Percentiles rank a stretch among this genome's conserved stretches.
These are phyloP conservation scores for Colletotrichum tabaci DNA, from an alignment of 2,329 filamentous ascomycete species.

Conservation along the genomic window DNA sequence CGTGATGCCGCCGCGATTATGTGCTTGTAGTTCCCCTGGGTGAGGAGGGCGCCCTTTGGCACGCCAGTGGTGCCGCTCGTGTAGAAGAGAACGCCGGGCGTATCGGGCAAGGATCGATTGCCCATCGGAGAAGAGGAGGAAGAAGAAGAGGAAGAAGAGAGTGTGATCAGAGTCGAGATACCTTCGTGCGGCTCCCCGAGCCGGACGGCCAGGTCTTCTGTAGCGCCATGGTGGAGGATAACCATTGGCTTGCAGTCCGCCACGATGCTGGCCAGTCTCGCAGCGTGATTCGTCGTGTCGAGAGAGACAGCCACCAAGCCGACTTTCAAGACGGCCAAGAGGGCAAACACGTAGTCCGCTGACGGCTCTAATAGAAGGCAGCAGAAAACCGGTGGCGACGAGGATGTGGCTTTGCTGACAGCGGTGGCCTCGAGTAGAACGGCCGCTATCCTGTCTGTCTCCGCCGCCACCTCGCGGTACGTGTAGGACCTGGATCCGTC, in stretches of 20 bases:
- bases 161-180: neutral
- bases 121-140: too few relatives aligned
- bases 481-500: neutral
- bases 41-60: constrained; percentile 59
- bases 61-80: constrained; percentile 51
- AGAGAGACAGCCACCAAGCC: constrained; percentile 59
- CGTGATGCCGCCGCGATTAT: constrained; percentile 41
- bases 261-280: neutral
- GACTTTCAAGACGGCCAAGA: constrained; percentile 58
- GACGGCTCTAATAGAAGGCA: constrained; percentile 28
- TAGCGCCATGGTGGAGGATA: neutral
- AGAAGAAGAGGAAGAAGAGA: too few relatives aligned
- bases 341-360: constrained; percentile 52
- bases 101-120: neutral
- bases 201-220: neutral
- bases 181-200: neutral
- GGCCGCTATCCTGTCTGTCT: neutral
- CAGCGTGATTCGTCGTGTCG: constrained; percentile 17
- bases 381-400: constrained; percentile 1
- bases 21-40: constrained; percentile 50
- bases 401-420: constrained; percentile 55
- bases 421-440: constrained; percentile 48
- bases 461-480: neutral
- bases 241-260: neutral
- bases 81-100: constrained; percentile 52